Conservation (phyloP, 2,329 filamentous ascomycete genomes). For the Penicillium paneum region DNA sequence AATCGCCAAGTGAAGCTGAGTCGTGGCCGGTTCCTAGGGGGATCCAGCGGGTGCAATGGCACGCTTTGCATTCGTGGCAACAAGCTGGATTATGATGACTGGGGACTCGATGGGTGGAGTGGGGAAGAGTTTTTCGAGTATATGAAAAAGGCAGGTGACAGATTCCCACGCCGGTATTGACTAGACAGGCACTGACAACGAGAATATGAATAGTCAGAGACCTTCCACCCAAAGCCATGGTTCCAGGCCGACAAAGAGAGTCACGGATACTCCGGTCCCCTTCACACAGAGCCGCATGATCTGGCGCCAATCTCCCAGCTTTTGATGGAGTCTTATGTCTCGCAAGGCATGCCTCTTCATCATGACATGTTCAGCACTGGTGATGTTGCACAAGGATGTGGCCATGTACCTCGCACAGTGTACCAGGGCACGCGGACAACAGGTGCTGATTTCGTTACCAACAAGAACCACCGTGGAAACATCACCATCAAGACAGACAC, state of each 20-base stretch:
- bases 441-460: slow-evolving; percentile 53
- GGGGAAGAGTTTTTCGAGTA: slow-evolving; percentile 57
- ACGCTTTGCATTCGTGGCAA: slow-evolving; percentile 45
- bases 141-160: slow-evolving; percentile 50
- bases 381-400: slow-evolving; percentile 53
- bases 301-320: slow-evolving; percentile 58
- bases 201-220: slow-evolving; percentile 46
- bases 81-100: slow-evolving; percentile 53
- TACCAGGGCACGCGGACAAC: slow-evolving; percentile 53
- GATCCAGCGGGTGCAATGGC: slow-evolving; percentile 45
- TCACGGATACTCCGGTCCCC: slow-evolving; percentile 53
- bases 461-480: slow-evolving; percentile 44
- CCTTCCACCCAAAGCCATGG: slow-evolving; percentile 58
- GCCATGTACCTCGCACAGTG: slow-evolving; percentile 54
- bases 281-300: slow-evolving; percentile 58
- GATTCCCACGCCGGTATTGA: not conserved
- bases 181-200: not conserved
- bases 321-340: slow-evolving; percentile 54
- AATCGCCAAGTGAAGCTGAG: slow-evolving; percentile 44
- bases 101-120: slow-evolving; percentile 54
- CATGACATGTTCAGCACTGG: slow-evolving; percentile 59
- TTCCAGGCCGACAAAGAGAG: slow-evolving; percentile 49
- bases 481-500: slow-evolving; percentile 50
- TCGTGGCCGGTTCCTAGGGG: slow-evolving; percentile 44
- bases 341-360: slow-evolving; percentile 54